phyloP scores from a whole-genome alignment of 2,329 filamentous ascomycete genomes.

The Monilinia fructigena region DNA sequence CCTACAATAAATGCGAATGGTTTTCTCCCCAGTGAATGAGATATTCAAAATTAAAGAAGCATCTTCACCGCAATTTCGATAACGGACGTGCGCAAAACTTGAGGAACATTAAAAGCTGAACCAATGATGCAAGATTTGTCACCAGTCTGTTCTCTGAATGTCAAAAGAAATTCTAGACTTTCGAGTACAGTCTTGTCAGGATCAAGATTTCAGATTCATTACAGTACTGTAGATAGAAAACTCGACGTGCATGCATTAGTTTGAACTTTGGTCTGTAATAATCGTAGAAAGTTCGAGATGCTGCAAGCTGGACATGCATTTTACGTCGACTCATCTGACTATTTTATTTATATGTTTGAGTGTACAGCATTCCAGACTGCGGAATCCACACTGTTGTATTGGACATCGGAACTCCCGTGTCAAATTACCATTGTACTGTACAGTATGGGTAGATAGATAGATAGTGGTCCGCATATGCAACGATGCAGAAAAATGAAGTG shows the following conservation, averaged over 20 bases:
- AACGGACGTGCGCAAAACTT: neutral
- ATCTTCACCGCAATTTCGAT: slow-evolving; percentile 7
- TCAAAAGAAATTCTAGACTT: slow-evolving; percentile 1
- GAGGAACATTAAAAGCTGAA: too few relatives aligned
- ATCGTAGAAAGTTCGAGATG: neutral
- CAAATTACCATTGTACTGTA: neutral
- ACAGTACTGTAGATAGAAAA: neutral
- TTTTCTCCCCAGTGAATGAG: too few relatives aligned
- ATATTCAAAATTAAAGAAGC: too few relatives aligned
- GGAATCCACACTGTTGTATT: neutral
- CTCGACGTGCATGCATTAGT: neutral
- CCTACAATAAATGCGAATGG: too few relatives aligned
- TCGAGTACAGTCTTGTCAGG: neutral
- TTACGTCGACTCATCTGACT: slow-evolving; percentile 2
- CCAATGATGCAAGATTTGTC: too few relatives aligned
- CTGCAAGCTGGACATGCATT: slow-evolving; percentile 11
- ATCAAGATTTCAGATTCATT: neutral
- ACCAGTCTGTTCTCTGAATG: neutral
- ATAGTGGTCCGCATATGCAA: neutral
- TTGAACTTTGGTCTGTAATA: neutral
- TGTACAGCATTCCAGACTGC: neutral
- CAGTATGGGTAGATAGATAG: neutral
- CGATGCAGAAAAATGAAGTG: slow-evolving; percentile 18
- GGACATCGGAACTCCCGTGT: neutral
- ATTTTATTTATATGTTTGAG: neutral